A percentile compares a stretch with the other conserved stretches of the same genome.
phyloP scores from a whole-genome alignment of 352 stramenopile genomes.

The Globisporangium solare region DNA sequence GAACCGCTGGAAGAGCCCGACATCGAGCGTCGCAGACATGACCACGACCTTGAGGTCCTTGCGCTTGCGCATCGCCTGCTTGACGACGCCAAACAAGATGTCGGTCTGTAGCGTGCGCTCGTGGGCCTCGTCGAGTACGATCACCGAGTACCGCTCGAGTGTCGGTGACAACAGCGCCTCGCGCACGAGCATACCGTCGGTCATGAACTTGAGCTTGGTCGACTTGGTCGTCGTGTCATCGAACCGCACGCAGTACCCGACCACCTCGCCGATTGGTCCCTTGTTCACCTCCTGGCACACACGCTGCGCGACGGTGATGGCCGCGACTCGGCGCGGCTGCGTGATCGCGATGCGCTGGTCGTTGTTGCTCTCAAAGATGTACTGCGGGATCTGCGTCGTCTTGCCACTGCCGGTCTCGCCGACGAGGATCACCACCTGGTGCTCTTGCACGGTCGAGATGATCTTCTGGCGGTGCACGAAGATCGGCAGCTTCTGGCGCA shows the following conservation, averaged over 20 bases:
- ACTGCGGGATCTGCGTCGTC: constrained; percentile 89
- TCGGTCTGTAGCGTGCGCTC: constrained; percentile 87
- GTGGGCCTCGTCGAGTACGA: constrained; percentile 86
- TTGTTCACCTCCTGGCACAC: constrained; percentile 64
- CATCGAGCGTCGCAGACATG: constrained; percentile 98
- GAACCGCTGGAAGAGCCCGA: constrained; percentile 91
- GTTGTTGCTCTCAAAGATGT: constrained; percentile 65
- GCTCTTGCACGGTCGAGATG: constrained; percentile 45
- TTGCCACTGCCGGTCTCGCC: constrained; percentile 90
- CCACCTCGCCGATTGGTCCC: constrained; percentile 43
- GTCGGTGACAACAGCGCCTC: constrained; percentile 71
- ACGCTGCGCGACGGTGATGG: constrained; percentile 80
- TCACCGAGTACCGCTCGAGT: constrained; percentile 74
- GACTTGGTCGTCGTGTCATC: constrained; percentile 87
- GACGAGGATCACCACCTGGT: constrained; percentile 85
- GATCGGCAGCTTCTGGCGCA: constrained; percentile 65
- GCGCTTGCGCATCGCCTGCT: constrained; percentile 74
- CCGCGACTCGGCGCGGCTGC: constrained; percentile 74
- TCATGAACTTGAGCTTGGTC: constrained; percentile 95
- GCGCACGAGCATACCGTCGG: constrained; percentile 89
- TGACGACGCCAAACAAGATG: constrained; percentile 88
- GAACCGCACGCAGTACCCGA: constrained; percentile 94
- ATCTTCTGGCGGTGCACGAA: constrained; percentile 68
- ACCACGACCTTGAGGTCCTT: constrained; percentile 93
- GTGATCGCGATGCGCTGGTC: constrained; percentile 66